These are phyloP conservation scores for Fusarium brevicatenulatum DNA, from an alignment of 2,329 filamentous ascomycete genomes.

Conservation along the genomic window DNA sequence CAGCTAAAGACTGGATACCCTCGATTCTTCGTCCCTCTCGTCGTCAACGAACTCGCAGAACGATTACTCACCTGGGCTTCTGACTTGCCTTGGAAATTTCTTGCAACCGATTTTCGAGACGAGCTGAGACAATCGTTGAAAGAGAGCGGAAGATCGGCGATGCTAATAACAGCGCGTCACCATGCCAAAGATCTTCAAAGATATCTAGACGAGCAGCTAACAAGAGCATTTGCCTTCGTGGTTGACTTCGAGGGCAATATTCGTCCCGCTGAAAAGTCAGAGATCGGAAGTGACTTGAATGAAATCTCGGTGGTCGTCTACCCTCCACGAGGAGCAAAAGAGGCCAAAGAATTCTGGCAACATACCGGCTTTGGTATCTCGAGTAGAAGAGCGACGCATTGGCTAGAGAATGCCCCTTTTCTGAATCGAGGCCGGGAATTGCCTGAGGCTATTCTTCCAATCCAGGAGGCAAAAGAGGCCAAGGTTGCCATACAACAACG, in stretches of 20 bases:
- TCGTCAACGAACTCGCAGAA: conserved; percentile 35
- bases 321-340: conserved; percentile 13
- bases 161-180: conserved; percentile 29
- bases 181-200: conserved; percentile 26
- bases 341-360: conserved; percentile 47
- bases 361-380: conserved; percentile 46
- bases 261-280: background rate
- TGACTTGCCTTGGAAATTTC: background rate
- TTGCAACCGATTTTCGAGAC: background rate
- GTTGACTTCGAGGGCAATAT: conserved; percentile 14
- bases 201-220: conserved; percentile 26
- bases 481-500: conserved; percentile 16
- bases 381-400: conserved; percentile 42
- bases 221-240: background rate
- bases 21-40: conserved; percentile 42
- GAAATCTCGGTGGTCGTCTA: conserved; percentile 34
- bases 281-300: background rate
- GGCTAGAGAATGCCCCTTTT: conserved; percentile 40
- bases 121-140: background rate
- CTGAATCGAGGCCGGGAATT: background rate
- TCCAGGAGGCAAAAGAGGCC: conserved; percentile 18
- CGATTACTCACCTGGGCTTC: conserved; percentile 32
- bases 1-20: conserved; percentile 44
- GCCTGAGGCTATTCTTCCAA: background rate
- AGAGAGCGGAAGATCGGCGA: background rate